Evolutionary conservation across 2,329 filamentous ascomycete genomes (phyloP).

Genomic region (Talaromyces marneffei): DNA sequence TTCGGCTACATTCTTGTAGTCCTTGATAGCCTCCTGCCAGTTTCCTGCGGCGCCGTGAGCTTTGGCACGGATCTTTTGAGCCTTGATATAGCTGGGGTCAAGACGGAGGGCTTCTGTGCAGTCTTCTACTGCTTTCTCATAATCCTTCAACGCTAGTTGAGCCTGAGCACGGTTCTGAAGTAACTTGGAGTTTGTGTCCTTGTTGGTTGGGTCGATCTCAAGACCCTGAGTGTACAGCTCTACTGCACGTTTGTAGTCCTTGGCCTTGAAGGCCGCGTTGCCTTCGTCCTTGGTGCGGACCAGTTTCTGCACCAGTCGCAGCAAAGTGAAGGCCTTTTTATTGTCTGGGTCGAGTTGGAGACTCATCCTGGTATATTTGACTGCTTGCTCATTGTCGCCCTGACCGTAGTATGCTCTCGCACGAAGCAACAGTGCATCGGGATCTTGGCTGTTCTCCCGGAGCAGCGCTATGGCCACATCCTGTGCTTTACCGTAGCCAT

Average conservation of each 20-base stretch:
- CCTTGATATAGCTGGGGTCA: constrained; percentile 81
- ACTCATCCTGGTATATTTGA: constrained; percentile 87
- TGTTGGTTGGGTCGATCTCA: constrained; percentile 79
- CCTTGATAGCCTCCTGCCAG: constrained; percentile 87
- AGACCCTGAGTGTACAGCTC: constrained; percentile 79
- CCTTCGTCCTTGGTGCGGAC: constrained; percentile 92
- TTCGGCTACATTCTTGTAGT: constrained; percentile 82
- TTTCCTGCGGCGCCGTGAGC: constrained; percentile 76
- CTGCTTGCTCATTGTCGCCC: constrained; percentile 90
- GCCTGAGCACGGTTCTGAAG: constrained; percentile 89
- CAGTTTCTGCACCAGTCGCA: constrained; percentile 84
- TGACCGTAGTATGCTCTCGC: constrained; percentile 83
- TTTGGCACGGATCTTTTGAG: constrained; percentile 88
- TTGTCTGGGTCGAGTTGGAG: constrained; percentile 88
- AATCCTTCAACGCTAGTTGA: constrained; percentile 72
- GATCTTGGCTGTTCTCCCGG: constrained; percentile 80
- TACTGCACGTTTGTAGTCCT: constrained; percentile 71
- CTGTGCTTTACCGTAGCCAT: constrained; percentile 84
- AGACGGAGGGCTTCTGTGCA: constrained; percentile 77
- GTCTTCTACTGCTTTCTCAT: constrained; percentile 72
- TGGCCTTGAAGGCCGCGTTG: constrained; percentile 82
- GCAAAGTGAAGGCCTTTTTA: constrained; percentile 78
- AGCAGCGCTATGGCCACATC: constrained; percentile 86
- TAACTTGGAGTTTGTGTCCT: constrained; percentile 89
- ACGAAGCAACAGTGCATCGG: constrained; percentile 84